Conservation (phyloP, 2,329 filamentous ascomycete species). For the Claviceps fusiformis region DNA sequence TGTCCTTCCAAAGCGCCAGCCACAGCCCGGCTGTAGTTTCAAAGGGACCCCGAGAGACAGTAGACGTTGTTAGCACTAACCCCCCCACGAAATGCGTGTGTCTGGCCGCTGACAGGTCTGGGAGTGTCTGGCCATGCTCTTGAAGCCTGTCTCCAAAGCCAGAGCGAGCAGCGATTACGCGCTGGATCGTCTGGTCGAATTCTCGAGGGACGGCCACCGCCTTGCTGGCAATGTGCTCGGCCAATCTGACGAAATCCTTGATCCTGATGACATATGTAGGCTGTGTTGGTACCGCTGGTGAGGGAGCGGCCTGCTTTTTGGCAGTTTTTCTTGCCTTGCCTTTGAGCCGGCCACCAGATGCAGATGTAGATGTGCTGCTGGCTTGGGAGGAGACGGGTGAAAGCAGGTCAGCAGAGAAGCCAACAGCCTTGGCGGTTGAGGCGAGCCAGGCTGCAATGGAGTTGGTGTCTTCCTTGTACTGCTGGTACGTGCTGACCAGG, state of each 20-base stretch:
- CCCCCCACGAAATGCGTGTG: background rate
- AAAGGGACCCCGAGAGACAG: background rate
- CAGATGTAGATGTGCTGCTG: background rate
- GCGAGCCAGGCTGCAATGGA: constrained; percentile 28
- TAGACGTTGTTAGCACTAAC: constrained; percentile 18
- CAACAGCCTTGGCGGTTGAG: constrained; percentile 22
- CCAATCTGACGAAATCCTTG: constrained; percentile 24
- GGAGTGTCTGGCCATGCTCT: constrained; percentile 5
- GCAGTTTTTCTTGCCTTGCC: background rate
- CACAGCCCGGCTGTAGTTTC: too few relatives aligned
- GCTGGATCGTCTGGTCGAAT: constrained; percentile 19
- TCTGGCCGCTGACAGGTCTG: constrained; percentile 11
- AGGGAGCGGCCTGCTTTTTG: background rate
- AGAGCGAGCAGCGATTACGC: constrained; percentile 22
- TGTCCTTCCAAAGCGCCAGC: too few relatives aligned
- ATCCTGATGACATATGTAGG: constrained; percentile 21
- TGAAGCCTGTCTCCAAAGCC: constrained; percentile 13
- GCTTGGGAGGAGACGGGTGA: background rate
- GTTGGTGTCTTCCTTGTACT: constrained; percentile 28
- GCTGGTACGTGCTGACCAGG: constrained; percentile 19
- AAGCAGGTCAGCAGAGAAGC: constrained; percentile 16
- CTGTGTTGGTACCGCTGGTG: background rate
- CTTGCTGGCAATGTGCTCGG: constrained; percentile 11
- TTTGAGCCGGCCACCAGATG: background rate
- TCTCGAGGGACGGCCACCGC: constrained; percentile 15